phyloP scores from a whole-genome alignment of 306 rosid species.

The Begonia masoniana region DNA sequence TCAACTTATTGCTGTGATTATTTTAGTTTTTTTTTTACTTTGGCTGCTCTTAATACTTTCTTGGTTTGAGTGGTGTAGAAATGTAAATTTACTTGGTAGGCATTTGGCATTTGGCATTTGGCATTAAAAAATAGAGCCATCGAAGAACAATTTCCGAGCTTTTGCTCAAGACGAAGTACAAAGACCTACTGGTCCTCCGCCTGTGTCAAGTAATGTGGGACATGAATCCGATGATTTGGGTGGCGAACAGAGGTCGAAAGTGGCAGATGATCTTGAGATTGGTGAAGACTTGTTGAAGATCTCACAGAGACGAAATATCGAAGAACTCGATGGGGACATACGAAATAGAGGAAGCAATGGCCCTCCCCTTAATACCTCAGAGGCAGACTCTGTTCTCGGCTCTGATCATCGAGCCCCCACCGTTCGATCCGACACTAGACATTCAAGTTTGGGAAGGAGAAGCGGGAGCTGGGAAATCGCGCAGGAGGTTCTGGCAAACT shows the following conservation, averaged over 20 bases:
- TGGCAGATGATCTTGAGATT: conserved; percentile 77
- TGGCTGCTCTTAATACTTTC: no score
- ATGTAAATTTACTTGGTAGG: no score
- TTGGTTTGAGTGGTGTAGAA: no score
- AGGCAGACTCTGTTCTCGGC: conserved; percentile 56
- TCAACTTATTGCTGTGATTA: no score
- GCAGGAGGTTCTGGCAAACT: conserved; percentile 41
- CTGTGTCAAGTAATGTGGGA: conserved; percentile 21
- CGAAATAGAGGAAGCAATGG: conserved; percentile 64
- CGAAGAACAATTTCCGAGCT: conserved; percentile 80
- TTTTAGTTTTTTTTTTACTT: no score
- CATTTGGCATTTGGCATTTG: no score
- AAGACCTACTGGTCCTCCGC: conserved; percentile 21
- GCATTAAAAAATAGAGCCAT: conserved; percentile 27
- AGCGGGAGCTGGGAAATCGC: conserved; percentile 85
- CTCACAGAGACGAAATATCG: conserved; percentile 78
- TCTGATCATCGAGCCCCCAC: conserved; percentile 68
- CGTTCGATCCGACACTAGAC: conserved; percentile 66
- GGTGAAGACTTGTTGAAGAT: conserved; percentile 88
- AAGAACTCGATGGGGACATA: conserved; percentile 47
- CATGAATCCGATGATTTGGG: conserved; percentile 34
- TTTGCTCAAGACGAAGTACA: conserved; percentile 56
- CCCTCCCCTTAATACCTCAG: conserved; percentile 38
- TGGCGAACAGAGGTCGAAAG: conserved; percentile 72
- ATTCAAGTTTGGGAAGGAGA: conserved; percentile 77